Base-by-base conservation (phyloP, 371 early-diverging fungal genomes). In the Chytridium lagenaria region DNA sequence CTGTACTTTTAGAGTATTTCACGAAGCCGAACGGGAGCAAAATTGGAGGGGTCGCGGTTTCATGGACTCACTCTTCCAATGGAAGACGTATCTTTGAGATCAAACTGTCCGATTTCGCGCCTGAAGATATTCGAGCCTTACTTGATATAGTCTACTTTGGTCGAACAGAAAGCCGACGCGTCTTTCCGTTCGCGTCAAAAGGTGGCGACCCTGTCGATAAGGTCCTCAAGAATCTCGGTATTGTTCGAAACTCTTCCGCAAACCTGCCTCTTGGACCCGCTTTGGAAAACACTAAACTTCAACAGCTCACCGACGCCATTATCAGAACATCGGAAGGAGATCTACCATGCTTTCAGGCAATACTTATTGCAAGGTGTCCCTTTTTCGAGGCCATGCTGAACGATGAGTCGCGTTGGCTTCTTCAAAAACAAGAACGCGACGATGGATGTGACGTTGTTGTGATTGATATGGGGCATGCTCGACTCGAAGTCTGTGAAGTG, bases 321-420 rank as follows among this genome's bases (percentile, higher is more conserved):
- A 55, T 55, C 30, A 16, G 55, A 23, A 55, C 55, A 15, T 16
- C 55, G 19, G 78, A 80, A 26, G 77, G 77, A 22, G 72, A 63
- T 30, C 33, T 83, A 16, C 31, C 49, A 31, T 69, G 77, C 28
- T 80, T 79, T 71, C 69, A 50, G 39, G 63, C 73, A 2, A 68
- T 84, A 23, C 70, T 84, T 1, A 69, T 74, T 3, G 86, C 90
- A 26, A 81, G 93, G 22, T 90, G 88, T 49, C 84, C 85, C 1
- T 92, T 90, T 71, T 93, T 93, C 68, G 71, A 77, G 12, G 84
- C 89, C 19, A 75, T 91, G 70, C 78, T 91, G 23, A 82, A 83
- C 26, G 79, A 82, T 2, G 79, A 77, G 30, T 76, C 88, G 2
- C 74, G 81, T 2, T 92, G 93, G 93, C 77, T 77, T 33, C 77